Evolutionary conservation across 1,284 basidiomycete species (phyloP).

Genomic region (Boletellus deceptivus): DNA sequence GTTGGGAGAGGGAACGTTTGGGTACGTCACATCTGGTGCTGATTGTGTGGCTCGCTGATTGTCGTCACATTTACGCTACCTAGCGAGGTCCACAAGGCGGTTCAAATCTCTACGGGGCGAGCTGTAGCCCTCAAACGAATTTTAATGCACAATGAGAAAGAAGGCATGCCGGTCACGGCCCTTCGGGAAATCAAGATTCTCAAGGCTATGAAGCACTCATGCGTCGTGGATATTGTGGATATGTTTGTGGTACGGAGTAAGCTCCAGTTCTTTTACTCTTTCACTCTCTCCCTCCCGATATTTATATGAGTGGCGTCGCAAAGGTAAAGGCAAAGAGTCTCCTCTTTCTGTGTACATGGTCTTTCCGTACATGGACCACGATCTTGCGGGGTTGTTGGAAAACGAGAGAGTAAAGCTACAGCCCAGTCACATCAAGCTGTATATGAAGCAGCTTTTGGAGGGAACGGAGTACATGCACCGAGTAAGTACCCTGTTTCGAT

Average conservation of each 20-base stretch:
- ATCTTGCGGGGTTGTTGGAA: slow-evolving; percentile 91
- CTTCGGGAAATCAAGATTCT: slow-evolving; percentile 98
- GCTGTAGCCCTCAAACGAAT: slow-evolving; percentile 92
- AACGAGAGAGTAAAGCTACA: slow-evolving; percentile 82
- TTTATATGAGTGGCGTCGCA: slow-evolving; percentile 5
- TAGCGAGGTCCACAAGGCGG: slow-evolving; percentile 88
- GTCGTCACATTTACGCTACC: slow-evolving; percentile 1
- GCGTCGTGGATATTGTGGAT: slow-evolving; percentile 86
- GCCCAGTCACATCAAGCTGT: slow-evolving; percentile 89
- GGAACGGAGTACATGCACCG: slow-evolving; percentile 95
- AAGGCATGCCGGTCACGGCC: slow-evolving; percentile 95
- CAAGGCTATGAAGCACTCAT: slow-evolving; percentile 84
- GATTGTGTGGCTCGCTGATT: slow-evolving; percentile 7
- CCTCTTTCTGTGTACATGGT: slow-evolving; percentile 95
- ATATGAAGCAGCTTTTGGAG: slow-evolving; percentile 93
- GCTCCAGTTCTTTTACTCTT: slow-evolving; percentile 25
- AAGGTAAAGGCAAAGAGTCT: slow-evolving; percentile 57
- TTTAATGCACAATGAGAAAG: slow-evolving; percentile 94
- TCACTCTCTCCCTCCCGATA: neutral
- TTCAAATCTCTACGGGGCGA: slow-evolving; percentile 58
- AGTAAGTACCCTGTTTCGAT: slow-evolving; percentile 41
- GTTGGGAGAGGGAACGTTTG: slow-evolving; percentile 94
- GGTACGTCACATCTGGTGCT: slow-evolving; percentile 48
- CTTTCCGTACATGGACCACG: slow-evolving; percentile 99
- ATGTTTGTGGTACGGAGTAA: slow-evolving; percentile 83